Evolutionary conservation across 208 protist species (phyloP).

Genomic region (Crithidia sp.): DNA sequence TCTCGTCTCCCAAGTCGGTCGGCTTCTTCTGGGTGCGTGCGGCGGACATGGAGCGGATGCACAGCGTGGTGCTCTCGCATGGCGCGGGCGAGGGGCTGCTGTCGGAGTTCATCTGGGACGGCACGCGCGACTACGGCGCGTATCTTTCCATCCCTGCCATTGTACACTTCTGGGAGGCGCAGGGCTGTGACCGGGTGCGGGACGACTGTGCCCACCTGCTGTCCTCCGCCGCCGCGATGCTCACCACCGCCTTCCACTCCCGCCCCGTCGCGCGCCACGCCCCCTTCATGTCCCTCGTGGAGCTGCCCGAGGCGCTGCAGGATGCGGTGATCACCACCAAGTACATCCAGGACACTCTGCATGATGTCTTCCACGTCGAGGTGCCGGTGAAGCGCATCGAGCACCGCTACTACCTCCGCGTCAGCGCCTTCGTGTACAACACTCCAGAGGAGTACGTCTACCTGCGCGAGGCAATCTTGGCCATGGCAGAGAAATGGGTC

Average conservation of each 20-base stretch:
- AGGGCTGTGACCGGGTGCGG: slow-evolving; percentile 62
- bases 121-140: slow-evolving; percentile 85
- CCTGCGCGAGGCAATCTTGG: slow-evolving; percentile 74
- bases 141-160: slow-evolving; percentile 83
- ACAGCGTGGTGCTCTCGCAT: slow-evolving; percentile 84
- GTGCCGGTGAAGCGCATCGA: slow-evolving; percentile 90
- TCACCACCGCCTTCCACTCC: slow-evolving; percentile 65
- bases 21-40: slow-evolving; percentile 86
- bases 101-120: slow-evolving; percentile 93
- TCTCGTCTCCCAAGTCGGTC: slow-evolving; percentile 82
- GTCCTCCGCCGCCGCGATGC: slow-evolving; percentile 58
- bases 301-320: slow-evolving; percentile 80
- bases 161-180: slow-evolving; percentile 77
- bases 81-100: slow-evolving; percentile 86
- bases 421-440: slow-evolving; percentile 93
- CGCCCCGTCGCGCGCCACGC: slow-evolving; percentile 69
- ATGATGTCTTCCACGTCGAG: slow-evolving; percentile 81
- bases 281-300: slow-evolving; percentile 89
- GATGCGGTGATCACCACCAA: slow-evolving; percentile 65
- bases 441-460: slow-evolving; percentile 82
- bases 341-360: slow-evolving; percentile 81
- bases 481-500: slow-evolving; percentile 58
- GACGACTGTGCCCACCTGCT: slow-evolving; percentile 66
- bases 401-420: slow-evolving; percentile 75
- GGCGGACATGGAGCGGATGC: slow-evolving; percentile 47